Percentiles rank a stretch among this genome's conserved stretches.
phyloP scores from a whole-genome alignment of 2,329 filamentous ascomycete species.

The Bipolaris zeicola region DNA sequence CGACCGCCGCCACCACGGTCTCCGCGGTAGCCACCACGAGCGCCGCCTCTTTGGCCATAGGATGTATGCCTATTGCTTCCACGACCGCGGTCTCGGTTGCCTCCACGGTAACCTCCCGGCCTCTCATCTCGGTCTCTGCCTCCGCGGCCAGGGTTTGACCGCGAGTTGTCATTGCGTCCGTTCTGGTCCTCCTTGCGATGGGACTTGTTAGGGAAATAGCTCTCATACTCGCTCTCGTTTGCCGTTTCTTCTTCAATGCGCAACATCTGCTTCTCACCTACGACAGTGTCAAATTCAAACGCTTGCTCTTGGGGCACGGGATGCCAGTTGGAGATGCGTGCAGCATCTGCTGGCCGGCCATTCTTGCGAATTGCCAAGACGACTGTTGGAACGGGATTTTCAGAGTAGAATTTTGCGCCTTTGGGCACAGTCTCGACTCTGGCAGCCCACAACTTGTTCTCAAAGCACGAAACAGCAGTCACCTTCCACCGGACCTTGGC shows the following conservation, averaged over 20 bases:
- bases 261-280: slow-evolving; percentile 85
- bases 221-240: slow-evolving; percentile 68
- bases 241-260: slow-evolving; percentile 73
- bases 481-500: slow-evolving; percentile 84
- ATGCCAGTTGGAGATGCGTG: slow-evolving; percentile 82
- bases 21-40: slow-evolving; percentile 51
- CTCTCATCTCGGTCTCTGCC: slow-evolving; percentile 34
- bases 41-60: slow-evolving; percentile 39
- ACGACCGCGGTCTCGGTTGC: slow-evolving; percentile 41
- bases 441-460: slow-evolving; percentile 87
- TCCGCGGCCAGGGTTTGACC: slow-evolving; percentile 29
- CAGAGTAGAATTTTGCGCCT: slow-evolving; percentile 70
- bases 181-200: slow-evolving; percentile 43
- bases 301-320: slow-evolving; percentile 72
- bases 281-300: slow-evolving; percentile 78
- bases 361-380: slow-evolving; percentile 81
- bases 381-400: slow-evolving; percentile 77
- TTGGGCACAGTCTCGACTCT: slow-evolving; percentile 74
- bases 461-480: slow-evolving; percentile 72
- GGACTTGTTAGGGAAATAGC: slow-evolving; percentile 66
- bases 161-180: slow-evolving; percentile 49
- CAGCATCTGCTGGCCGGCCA: slow-evolving; percentile 77
- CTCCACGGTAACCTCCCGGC: slow-evolving; percentile 38
- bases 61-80: slow-evolving; percentile 35
- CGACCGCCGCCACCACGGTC: slow-evolving; percentile 44